Evolutionary conservation across 345 rosid genomes (phyloP).

Genomic region (Ceriops tagal): DNA sequence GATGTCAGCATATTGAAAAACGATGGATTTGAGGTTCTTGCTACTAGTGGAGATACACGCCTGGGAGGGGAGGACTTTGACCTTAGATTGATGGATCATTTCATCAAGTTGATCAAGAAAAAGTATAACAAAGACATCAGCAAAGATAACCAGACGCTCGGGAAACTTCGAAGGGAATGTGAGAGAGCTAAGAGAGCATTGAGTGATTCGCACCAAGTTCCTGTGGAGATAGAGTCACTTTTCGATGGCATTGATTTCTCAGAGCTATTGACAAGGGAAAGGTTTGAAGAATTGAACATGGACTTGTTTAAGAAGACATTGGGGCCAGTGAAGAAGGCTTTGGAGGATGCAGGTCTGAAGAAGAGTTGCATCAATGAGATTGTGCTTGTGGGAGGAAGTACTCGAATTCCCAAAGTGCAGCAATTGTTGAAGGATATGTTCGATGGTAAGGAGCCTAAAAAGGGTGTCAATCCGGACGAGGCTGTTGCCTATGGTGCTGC

Average conservation of each 20-base stretch:
- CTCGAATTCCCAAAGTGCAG: slow-evolving; percentile 51
- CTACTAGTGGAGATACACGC: too few species aligned
- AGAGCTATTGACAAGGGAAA: slow-evolving; percentile 49
- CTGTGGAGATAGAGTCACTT: slow-evolving; percentile 49
- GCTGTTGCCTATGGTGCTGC: slow-evolving; percentile 66
- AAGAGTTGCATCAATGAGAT: slow-evolving; percentile 43
- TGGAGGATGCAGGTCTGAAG: slow-evolving; percentile 46
- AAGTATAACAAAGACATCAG: slow-evolving; percentile 46
- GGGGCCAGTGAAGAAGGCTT: slow-evolving; percentile 45
- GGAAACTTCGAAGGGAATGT: slow-evolving; percentile 50
- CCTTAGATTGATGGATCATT: slow-evolving; percentile 38
- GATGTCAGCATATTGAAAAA: too few species aligned
- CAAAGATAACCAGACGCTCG: slow-evolving; percentile 41
- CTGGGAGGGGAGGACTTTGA: too few species aligned
- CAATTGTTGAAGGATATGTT: slow-evolving; percentile 49
- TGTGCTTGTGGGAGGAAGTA: slow-evolving; percentile 65
- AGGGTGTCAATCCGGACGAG: slow-evolving; percentile 57
- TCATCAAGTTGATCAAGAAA: slow-evolving; percentile 46
- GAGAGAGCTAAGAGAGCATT: slow-evolving; percentile 56
- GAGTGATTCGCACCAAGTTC: slow-evolving; percentile 47
- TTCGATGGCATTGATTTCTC: slow-evolving; percentile 55
- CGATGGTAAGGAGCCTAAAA: slow-evolving; percentile 48
- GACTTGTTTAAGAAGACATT: slow-evolving; percentile 54
- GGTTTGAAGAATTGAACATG: slow-evolving; percentile 53
- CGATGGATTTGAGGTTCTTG: too few species aligned